A percentile compares a stretch with the other conserved stretches of the same genome.
These are phyloP conservation scores for Inonotus obliquus DNA, from an alignment of 1,284 basidiomycete genomes.

Conservation along the genomic window DNA sequence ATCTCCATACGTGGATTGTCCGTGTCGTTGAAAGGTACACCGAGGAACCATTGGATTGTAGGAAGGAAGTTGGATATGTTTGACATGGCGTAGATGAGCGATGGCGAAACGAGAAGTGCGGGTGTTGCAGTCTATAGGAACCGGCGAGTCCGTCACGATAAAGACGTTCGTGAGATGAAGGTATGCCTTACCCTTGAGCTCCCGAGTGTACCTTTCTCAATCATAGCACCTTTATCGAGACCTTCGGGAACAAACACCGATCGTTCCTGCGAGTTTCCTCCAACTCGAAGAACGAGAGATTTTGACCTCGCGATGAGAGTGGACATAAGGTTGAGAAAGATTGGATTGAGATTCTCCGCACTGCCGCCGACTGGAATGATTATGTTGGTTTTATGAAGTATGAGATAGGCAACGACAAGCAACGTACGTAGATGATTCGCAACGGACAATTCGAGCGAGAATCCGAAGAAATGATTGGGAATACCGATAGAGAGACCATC, in stretches of 20 bases:
- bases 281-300: conserved; percentile 13
- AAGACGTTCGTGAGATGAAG: too few relatives aligned
- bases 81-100: conserved; percentile 14
- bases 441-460: conserved; percentile 40
- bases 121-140: conserved; percentile 14
- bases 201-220: conserved; percentile 2
- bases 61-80: conserved; percentile 14
- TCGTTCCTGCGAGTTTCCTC: conserved; percentile 17
- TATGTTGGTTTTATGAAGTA: neutral
- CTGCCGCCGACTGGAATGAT: conserved; percentile 2
- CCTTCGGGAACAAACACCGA: conserved; percentile 13
- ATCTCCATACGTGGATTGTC: conserved; percentile 5
- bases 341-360: conserved; percentile 3
- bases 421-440: conserved; percentile 31
- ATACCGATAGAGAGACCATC: conserved; percentile 42
- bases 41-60: conserved; percentile 16
- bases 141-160: too few relatives aligned
- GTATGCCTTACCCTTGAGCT: neutral
- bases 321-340: conserved; percentile 17
- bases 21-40: conserved; percentile 17
- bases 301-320: conserved; percentile 7
- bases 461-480: conserved; percentile 39
- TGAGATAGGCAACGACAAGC: neutral
- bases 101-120: conserved; percentile 11
- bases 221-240: conserved; percentile 1